Percentiles rank a stretch among this genome's conserved stretches.
phyloP scores from a whole-genome alignment of 768 basidiomycete species.

The Cystofilobasidium bisporidii region DNA sequence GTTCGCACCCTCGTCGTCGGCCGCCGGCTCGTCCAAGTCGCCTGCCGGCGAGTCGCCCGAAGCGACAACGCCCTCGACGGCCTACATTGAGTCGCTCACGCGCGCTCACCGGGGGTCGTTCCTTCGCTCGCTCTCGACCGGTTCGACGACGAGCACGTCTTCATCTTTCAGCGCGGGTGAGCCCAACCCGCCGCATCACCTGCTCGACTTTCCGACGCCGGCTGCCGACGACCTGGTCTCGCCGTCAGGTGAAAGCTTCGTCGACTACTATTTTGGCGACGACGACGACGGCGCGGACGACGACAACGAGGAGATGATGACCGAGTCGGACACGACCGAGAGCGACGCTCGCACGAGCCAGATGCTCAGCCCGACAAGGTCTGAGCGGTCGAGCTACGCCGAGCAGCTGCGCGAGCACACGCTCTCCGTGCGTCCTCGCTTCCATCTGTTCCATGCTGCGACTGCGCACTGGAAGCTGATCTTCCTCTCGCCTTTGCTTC shows the following conservation, averaged over 20 bases:
- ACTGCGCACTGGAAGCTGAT: background rate
- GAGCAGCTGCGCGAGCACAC: conserved; percentile 9
- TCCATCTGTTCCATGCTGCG: background rate
- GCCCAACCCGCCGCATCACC: background rate
- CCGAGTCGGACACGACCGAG: conserved; percentile 9
- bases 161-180: background rate
- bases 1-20: background rate
- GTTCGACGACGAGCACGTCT: background rate
- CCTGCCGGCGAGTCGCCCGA: background rate
- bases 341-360: background rate
- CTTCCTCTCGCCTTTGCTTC: background rate
- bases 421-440: background rate
- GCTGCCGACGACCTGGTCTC: background rate
- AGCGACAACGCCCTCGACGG: background rate
- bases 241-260: background rate
- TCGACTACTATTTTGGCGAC: background rate
- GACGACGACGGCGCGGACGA: background rate
- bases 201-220: background rate
- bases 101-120: background rate
- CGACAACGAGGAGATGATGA: conserved; percentile 8
- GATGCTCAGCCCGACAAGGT: background rate
- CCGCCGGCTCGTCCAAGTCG: background rate
- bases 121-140: background rate
- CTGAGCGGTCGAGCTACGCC: background rate
- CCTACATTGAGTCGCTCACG: conserved; percentile 4